A percentile compares a stretch with the other conserved stretches of the same genome.
Evolutionary conservation across 2,329 filamentous ascomycete species (phyloP).

Genomic region (Fusarium citri): DNA sequence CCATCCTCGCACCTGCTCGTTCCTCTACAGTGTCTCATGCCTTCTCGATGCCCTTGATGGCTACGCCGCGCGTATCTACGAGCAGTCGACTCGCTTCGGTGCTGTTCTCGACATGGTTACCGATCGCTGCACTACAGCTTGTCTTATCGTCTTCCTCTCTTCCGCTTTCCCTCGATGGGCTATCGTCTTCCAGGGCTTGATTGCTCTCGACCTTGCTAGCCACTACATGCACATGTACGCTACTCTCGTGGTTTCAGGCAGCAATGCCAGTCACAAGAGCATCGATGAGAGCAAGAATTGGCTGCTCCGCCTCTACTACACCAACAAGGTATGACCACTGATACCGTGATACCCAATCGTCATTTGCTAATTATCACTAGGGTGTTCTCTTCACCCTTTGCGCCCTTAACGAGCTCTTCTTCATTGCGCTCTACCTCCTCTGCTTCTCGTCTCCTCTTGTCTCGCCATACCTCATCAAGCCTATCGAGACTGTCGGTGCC

Average conservation of each 20-base stretch:
- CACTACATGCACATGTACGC: constrained; percentile 99
- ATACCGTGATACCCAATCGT: background rate
- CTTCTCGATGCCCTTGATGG: constrained; percentile 96
- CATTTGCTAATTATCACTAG: constrained; percentile 58
- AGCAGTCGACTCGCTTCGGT: constrained; percentile 95
- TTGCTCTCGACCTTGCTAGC: constrained; percentile 91
- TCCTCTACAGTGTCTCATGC: constrained; percentile 93
- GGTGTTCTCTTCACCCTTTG: constrained; percentile 92
- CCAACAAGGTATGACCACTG: constrained; percentile 79
- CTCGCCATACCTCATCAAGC: constrained; percentile 82
- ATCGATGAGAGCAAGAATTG: constrained; percentile 89
- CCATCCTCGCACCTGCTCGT: constrained; percentile 93
- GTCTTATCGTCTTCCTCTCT: constrained; percentile 91
- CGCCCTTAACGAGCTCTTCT: constrained; percentile 93
- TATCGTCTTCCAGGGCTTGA: constrained; percentile 92
- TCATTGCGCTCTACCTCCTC: constrained; percentile 96
- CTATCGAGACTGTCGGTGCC: constrained; percentile 65
- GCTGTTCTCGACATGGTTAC: constrained; percentile 99
- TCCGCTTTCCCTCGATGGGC: constrained; percentile 95
- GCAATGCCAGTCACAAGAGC: constrained; percentile 88
- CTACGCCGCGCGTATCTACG: constrained; percentile 81
- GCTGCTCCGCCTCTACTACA: constrained; percentile 95
- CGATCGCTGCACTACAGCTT: constrained; percentile 95
- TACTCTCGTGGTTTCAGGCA: constrained; percentile 86
- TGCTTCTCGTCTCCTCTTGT: constrained; percentile 94